Base-by-base conservation (phyloP, 2,329 filamentous ascomycete genomes). In the Aspergillus proliferans region DNA sequence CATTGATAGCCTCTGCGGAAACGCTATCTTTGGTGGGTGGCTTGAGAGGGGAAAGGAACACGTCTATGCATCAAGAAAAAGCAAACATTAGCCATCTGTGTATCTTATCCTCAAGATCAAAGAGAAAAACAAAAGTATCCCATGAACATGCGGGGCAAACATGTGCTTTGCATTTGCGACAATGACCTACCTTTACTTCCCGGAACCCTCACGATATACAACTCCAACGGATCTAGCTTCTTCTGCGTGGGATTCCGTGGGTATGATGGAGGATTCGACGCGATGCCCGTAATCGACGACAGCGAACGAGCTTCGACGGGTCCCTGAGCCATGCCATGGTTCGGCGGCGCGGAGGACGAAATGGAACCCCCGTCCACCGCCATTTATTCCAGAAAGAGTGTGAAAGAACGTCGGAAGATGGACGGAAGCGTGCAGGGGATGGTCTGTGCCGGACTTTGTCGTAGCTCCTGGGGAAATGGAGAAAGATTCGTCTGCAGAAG, bases 191-290 rank as follows among this genome's bases (percentile, higher is more conserved):
- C 88, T 84, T 84, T 83, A 54, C 87, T 95, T 19, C 92, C 92
- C 1, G 93, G 93, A 0, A 98, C 92, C 57, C 92, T 79, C 33
- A 92, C 89, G 57, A 98, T 94, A 71, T 98, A 98, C 38, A 98
- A 79, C 2, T 85, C 83, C 45, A 97, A 70, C 3, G 88, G 83
- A 45, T 88, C 82, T 54, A 85, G 80, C 54, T 76, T 80, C 59
- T 79, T 73, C 57, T 86, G 83, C 3, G 83, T 81, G 4, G 88
- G 86, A 63, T 88, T 88, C 61, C 86, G 80, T 45, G 89, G 88
- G 67, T 95, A 93, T 59, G 84, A 80, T 43, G 93, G 92, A 39
- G 92, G 93, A 61, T 95, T 89, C 46, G 86, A 81, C 54, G 93
- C 92, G 54, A 96, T 80, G 39, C 80, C 75, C 56, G 88, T 93